Percentiles rank a stretch among this genome's conserved stretches.
phyloP scores from a whole-genome alignment of 352 stramenopile genomes.

The Phytophthora cryptogea region DNA sequence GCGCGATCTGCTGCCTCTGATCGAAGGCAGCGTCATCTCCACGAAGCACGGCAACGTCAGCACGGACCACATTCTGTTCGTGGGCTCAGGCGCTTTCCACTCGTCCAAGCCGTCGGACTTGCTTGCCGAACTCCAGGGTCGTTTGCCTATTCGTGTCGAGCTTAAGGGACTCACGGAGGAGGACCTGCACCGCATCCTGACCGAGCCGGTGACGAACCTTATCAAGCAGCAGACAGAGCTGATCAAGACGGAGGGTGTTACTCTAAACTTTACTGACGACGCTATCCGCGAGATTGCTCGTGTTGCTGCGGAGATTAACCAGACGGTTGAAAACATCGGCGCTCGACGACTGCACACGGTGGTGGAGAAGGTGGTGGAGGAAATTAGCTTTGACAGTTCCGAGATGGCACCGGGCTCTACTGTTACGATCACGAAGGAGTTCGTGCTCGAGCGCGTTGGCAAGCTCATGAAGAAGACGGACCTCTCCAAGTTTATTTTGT shows the following conservation, averaged over 20 bases:
- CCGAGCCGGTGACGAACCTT: constrained; percentile 98
- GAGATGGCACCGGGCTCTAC: constrained; percentile 84
- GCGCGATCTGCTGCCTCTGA: constrained; percentile 97
- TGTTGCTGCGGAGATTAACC: constrained; percentile 95
- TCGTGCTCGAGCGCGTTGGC: constrained; percentile 93
- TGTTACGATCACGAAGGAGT: constrained; percentile 94
- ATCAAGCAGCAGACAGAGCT: constrained; percentile 98
- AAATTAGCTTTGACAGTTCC: constrained; percentile 98
- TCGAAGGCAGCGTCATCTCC: constrained; percentile 97
- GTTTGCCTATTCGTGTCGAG: constrained; percentile 98
- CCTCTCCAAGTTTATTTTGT: constrained; percentile 99
- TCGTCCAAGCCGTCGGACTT: constrained; percentile 98
- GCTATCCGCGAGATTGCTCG: constrained; percentile 97
- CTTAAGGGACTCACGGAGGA: constrained; percentile 98
- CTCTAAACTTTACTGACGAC: constrained; percentile 96
- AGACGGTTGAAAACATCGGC: constrained; percentile 99
- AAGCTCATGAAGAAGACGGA: constrained; percentile 96
- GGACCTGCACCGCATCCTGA: constrained; percentile 99
- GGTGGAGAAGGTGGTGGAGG: constrained; percentile 98
- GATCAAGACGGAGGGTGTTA: constrained; percentile 96
- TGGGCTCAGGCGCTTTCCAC: constrained; percentile 98
- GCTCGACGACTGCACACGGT: constrained; percentile 97
- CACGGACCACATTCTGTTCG: constrained; percentile 99
- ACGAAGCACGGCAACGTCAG: constrained; percentile 99
- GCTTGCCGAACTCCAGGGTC: constrained; percentile 97